Evolutionary conservation across 1,139 yeast species (phyloP), one percentile per base, ranked within the genome.

Genomic region (Taphrina flavorubra): DNA sequence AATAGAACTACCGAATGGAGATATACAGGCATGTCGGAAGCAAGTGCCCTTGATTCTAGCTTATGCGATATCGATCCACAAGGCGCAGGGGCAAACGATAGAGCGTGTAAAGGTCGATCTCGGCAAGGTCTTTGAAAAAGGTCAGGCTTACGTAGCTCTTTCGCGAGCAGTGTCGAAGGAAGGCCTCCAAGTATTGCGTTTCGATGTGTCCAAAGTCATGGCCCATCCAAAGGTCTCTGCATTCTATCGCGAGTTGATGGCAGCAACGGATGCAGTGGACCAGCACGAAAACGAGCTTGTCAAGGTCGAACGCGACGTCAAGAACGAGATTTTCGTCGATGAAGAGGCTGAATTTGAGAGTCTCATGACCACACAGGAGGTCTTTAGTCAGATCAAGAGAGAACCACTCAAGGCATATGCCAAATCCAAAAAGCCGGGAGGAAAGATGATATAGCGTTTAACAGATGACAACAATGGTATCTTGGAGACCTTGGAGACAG

Each of bases 21-120:
- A 78, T 44, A 82, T 85, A 2, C 73, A 84, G 61, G 88, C 83
- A 2, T 79, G 85, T 16, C 81, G 96, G 72, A 79, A 80, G 0
- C 97, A 91, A 75, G 76, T 94, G 1, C 99, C 99, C 0, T 79
- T 94, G 65, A 88, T 92, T 74, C 80, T 92, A 18, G 97, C 99
- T 0, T 94, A 98, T 97, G 92, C 99, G 0, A 79, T 94, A 55
- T 91, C 97, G 0, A 92, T 94, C 64, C 99, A 94, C 77, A 94
- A 94, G 78, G 88, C 97, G 0, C 99, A 94, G 77, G 99, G 99
- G 1, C 99, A 95, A 77, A 92, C 99, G 0, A 79, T 94, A 63
- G 88, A 89, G 1, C 84, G 85, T 72, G 97, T 91, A 1, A 85
- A 85, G 73, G 97, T 94, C 6, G 97, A 95, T 77, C 81, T 94